These are phyloP conservation scores for Gigaspora rosea DNA, from an alignment of 192 early-diverging fungal species.

Conservation along the genomic window DNA sequence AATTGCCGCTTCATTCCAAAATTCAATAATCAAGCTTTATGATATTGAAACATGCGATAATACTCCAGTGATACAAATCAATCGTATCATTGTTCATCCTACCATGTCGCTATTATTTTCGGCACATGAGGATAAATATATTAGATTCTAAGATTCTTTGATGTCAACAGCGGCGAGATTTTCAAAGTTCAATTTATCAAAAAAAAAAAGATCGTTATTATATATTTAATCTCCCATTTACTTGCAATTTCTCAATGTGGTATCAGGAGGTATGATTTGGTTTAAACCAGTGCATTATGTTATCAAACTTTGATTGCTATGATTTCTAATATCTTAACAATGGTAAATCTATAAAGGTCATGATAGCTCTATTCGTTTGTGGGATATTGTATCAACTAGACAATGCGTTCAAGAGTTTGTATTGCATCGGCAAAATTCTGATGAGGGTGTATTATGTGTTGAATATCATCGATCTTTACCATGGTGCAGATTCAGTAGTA, in stretches of 20 bases:
- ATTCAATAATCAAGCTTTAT: no score
- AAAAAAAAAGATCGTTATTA: no score
- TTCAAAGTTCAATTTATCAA: background rate
- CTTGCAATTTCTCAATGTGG: slow-evolving; percentile 64
- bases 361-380: no score
- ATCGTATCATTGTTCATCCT: slow-evolving; percentile 72
- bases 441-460: no score
- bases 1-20: slow-evolving; percentile 67
- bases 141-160: slow-evolving; percentile 81
- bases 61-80: slow-evolving; percentile 70
- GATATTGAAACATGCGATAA: slow-evolving; percentile 69
- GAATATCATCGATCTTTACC: no score
- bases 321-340: no score
- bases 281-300: no score
- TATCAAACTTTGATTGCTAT: slow-evolving; percentile 53
- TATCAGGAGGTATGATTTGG: slow-evolving; percentile 63
- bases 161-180: slow-evolving; percentile 66
- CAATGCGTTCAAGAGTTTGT: slow-evolving; percentile 72
- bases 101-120: slow-evolving; percentile 69
- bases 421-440: no score
- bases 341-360: no score
- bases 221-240: no score
- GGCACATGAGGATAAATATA: no score
- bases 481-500: no score
- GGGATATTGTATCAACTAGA: slow-evolving; percentile 54